Base-by-base conservation (phyloP, 345 rosid species). In the Cochlearia excelsa region DNA sequence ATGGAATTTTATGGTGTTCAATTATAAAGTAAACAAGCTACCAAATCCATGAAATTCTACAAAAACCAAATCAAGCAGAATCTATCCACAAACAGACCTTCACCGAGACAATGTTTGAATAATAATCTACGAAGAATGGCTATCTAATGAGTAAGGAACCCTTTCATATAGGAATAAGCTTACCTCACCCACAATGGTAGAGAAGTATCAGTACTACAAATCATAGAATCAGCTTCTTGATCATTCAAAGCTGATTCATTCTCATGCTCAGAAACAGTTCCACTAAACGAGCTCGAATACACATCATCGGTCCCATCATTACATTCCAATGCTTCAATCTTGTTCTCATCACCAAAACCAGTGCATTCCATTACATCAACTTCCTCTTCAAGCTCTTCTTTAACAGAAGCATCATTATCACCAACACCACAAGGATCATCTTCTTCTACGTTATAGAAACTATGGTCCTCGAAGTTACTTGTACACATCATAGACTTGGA, bases 281-380 rank as follows among this genome's bases (percentile, higher is more conserved):
- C 80, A 65, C 85, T 75, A 60, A 89, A 93, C 31, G 99, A 93
- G 71, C 95, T 88, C 1, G 87, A 83, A 58, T 26, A 72, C 71
- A 57, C 78, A 77, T 92, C 95, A 46, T 93, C 95, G 44, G 86
- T 81, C 7, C 48, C 73, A 71, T 76, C 83, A 59, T 75, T 73
- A 47, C 62, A 73, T 48, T 51, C 74, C 43, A 68, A 70, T 57
- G 47, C 73, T 50, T 31, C 41, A 53, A 63, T 35, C 40, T 49
- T 63, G 43, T 1, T 23, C 6, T 47, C 34, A 4, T 61, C 73
- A 11, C 37, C 9, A 42, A 60, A 47, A 56, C 60, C 63, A 8
- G 62, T 46, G 61, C 76, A 74, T 4, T 47, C 80, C 68, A 76
- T 37, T 49, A 89, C 59, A 76, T 85, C 75, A 70, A 93, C 77